Conservation (phyloP, 352 stramenopile genomes). For the Phytophthora megakarya region DNA sequence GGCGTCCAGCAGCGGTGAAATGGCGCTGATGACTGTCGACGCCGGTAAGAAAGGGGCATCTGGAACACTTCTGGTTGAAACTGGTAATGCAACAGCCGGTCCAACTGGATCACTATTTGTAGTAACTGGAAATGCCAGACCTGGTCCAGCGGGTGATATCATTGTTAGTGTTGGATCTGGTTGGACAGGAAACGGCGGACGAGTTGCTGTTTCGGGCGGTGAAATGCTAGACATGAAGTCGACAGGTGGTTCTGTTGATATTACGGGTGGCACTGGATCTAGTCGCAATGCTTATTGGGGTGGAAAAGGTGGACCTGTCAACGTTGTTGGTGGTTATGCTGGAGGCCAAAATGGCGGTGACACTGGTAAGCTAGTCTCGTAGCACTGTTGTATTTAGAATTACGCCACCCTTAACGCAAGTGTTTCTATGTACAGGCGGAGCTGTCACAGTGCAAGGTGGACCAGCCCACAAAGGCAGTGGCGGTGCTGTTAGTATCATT, state of each 20-base stretch:
- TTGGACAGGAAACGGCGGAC: conserved; percentile 84
- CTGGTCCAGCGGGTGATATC: conserved; percentile 81
- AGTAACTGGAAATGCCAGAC: conserved; percentile 71
- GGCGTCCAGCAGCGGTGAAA: conserved; percentile 67
- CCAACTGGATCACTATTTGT: conserved; percentile 78
- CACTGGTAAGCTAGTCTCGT: conserved; percentile 38
- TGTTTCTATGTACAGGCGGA: conserved; percentile 39
- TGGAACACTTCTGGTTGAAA: conserved; percentile 72
- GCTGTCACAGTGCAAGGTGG: conserved; percentile 55
- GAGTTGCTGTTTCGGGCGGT: conserved; percentile 69
- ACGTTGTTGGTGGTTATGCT: conserved; percentile 60
- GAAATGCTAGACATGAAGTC: conserved; percentile 51
- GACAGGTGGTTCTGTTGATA: conserved; percentile 54
- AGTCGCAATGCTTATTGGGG: conserved; percentile 46
- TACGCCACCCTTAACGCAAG: conserved; percentile 1
- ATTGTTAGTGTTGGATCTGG: conserved; percentile 77
- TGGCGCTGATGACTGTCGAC: conserved; percentile 63
- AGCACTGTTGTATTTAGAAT: neutral
- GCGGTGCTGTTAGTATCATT: conserved; percentile 54
- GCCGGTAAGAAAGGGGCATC: conserved; percentile 82
- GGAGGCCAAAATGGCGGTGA: conserved; percentile 48
- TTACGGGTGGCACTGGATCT: conserved; percentile 56
- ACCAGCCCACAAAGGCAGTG: conserved; percentile 46
- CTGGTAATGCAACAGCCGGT: conserved; percentile 69
- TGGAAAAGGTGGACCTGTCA: conserved; percentile 64